These are phyloP conservation scores for Limonium bicolor DNA, from an alignment of 148 eudicot genomes.

Conservation along the genomic window DNA sequence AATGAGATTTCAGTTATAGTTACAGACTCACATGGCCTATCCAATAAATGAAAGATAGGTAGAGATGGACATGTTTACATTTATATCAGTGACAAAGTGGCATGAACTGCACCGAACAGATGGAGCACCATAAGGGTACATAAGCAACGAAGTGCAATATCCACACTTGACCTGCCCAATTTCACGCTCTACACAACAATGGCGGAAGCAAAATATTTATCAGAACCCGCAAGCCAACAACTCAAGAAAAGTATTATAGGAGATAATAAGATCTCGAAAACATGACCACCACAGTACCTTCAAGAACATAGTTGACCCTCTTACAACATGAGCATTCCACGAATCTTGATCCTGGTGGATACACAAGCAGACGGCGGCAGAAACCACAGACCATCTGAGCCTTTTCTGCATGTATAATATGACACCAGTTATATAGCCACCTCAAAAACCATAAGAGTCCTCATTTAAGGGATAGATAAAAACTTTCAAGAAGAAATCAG, in stretches of 20 bases:
- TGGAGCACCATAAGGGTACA: conserved; percentile 79
- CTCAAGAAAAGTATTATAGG: neutral
- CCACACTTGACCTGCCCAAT: conserved; percentile 91
- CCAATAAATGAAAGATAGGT: neutral
- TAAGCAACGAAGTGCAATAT: conserved; percentile 62
- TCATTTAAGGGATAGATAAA: too few relatives aligned
- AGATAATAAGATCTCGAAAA: neutral
- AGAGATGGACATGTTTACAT: conserved; percentile 40
- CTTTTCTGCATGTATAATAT: neutral
- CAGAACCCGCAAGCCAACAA: neutral
- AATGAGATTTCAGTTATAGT: neutral
- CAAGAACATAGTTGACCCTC: conserved; percentile 5
- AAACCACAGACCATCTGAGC: conserved; percentile 8
- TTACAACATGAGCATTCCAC: conserved; percentile 4
- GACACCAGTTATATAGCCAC: too few relatives aligned
- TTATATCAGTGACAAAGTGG: conserved; percentile 48
- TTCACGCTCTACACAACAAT: conserved; percentile 45
- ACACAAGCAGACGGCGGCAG: conserved; percentile 5
- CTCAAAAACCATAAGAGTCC: too few relatives aligned
- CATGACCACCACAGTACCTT: neutral
- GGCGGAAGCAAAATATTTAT: neutral
- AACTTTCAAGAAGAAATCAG: too few relatives aligned
- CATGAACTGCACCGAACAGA: conserved; percentile 73
- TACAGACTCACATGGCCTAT: neutral
- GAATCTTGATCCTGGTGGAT: conserved; percentile 4